Evolutionary conservation across 2,329 filamentous ascomycete species (phyloP).

Genomic region (Gaeumannomyces tritici): DNA sequence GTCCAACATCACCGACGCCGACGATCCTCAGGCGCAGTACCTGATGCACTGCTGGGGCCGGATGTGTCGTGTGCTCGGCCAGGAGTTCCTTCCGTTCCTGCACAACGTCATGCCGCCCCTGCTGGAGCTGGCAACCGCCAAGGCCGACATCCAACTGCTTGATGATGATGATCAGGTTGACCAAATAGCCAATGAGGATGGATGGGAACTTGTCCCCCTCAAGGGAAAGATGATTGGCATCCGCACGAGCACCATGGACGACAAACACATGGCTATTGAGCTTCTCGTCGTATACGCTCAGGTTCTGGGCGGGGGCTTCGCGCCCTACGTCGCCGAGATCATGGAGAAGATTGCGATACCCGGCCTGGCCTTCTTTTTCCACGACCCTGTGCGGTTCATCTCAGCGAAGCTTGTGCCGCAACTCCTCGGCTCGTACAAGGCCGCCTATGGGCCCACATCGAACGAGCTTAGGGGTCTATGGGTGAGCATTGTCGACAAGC

Average conservation of each 20-base stretch:
- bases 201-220: conserved; percentile 93
- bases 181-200: conserved; percentile 86
- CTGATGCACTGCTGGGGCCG: conserved; percentile 98
- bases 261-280: conserved; percentile 99
- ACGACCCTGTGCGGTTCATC: conserved; percentile 90
- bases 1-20: conserved; percentile 73
- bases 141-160: conserved; percentile 92
- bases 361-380: conserved; percentile 96
- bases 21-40: conserved; percentile 94
- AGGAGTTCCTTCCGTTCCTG: conserved; percentile 87
- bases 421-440: conserved; percentile 88
- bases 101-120: conserved; percentile 90
- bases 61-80: conserved; percentile 90
- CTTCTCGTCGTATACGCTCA: conserved; percentile 95
- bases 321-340: conserved; percentile 82
- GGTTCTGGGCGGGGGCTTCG: conserved; percentile 86
- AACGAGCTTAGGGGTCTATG: conserved; percentile 74
- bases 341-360: conserved; percentile 96
- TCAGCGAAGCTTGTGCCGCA: conserved; percentile 92
- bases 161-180: conserved; percentile 94
- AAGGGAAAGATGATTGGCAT: conserved; percentile 99
- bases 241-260: conserved; percentile 90
- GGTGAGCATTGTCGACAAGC: conserved; percentile 76
- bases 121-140: conserved; percentile 81
- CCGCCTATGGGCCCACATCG: conserved; percentile 74